A percentile compares a stretch with the other conserved stretches of the same genome.
phyloP scores from a whole-genome alignment of 2,329 filamentous ascomycete genomes.

The Microdochium trichocladiopsis region DNA sequence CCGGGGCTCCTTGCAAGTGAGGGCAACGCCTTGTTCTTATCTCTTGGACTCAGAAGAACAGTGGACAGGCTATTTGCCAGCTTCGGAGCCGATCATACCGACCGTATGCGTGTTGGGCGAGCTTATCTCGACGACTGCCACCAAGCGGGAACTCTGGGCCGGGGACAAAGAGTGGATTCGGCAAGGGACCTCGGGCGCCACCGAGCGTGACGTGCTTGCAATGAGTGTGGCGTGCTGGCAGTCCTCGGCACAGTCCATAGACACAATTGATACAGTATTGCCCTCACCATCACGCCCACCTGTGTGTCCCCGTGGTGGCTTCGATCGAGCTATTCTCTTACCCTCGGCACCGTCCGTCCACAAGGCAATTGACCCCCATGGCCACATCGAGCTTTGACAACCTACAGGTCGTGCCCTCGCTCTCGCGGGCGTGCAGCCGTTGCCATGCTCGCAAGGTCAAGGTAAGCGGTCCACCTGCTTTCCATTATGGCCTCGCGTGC shows the following conservation, averaged over 20 bases:
- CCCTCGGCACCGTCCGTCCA: too few relatives aligned
- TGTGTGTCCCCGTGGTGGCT: too few relatives aligned
- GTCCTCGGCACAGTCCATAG: not conserved
- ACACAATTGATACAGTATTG: not conserved
- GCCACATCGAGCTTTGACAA: not conserved
- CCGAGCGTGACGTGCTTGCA: not conserved
- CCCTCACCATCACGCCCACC: too few relatives aligned
- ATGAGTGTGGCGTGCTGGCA: not conserved
- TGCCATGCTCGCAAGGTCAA: constrained; percentile 12
- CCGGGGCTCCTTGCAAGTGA: too few relatives aligned
- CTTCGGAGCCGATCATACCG: too few relatives aligned
- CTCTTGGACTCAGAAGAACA: too few relatives aligned
- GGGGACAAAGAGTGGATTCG: not conserved
- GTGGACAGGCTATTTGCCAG: too few relatives aligned
- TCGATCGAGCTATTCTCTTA: too few relatives aligned
- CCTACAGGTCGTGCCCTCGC: not conserved
- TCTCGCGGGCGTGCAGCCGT: not conserved
- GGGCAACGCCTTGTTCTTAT: too few relatives aligned
- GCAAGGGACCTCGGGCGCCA: too few relatives aligned
- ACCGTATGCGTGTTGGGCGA: too few relatives aligned
- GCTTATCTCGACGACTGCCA: not conserved
- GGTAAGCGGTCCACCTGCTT: constrained; percentile 6
- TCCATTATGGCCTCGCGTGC: not conserved
- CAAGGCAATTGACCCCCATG: too few relatives aligned
- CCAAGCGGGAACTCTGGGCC: not conserved